phyloP scores from a whole-genome alignment of 805 yeast genomes.

The Candida oleophila region DNA sequence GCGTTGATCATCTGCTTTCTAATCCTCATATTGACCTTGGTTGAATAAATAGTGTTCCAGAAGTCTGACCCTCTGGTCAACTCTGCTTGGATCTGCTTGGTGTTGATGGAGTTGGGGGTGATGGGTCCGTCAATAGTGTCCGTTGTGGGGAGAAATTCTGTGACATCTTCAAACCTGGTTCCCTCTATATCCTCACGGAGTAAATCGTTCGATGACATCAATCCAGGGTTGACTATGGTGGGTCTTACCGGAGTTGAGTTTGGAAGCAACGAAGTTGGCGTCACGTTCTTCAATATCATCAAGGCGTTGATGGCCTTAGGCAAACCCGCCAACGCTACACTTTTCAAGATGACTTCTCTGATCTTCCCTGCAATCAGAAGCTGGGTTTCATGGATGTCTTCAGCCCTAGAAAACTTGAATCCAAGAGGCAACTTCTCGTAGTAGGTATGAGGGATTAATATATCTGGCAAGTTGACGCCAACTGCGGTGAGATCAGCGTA shows the following conservation, averaged over 20 bases:
- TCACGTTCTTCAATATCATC: constrained; percentile 57
- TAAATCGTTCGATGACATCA: constrained; percentile 34
- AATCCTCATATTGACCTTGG: constrained; percentile 70
- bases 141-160: constrained; percentile 12
- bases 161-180: constrained; percentile 28
- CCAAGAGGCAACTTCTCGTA: constrained; percentile 36
- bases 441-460: constrained; percentile 38
- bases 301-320: constrained; percentile 84
- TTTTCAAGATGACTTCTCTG: constrained; percentile 76
- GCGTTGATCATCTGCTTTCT: constrained; percentile 65
- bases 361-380: constrained; percentile 48
- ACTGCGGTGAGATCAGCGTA: constrained; percentile 38
- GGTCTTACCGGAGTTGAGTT: constrained; percentile 25
- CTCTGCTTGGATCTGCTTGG: constrained; percentile 23
- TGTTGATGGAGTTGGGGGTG: constrained; percentile 27
- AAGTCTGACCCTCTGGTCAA: constrained; percentile 56
- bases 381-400: constrained; percentile 38
- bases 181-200: constrained; percentile 41
- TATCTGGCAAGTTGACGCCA: constrained; percentile 43
- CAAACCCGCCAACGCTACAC: constrained; percentile 77
- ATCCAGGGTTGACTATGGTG: constrained; percentile 29
- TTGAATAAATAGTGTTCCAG: constrained; percentile 70
- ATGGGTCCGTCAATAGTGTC: constrained; percentile 47
- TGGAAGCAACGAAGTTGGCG: constrained; percentile 50
- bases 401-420: constrained; percentile 30